Evolutionary conservation across 768 basidiomycete species (phyloP).

Genomic region (Auriscalpium vulgare): DNA sequence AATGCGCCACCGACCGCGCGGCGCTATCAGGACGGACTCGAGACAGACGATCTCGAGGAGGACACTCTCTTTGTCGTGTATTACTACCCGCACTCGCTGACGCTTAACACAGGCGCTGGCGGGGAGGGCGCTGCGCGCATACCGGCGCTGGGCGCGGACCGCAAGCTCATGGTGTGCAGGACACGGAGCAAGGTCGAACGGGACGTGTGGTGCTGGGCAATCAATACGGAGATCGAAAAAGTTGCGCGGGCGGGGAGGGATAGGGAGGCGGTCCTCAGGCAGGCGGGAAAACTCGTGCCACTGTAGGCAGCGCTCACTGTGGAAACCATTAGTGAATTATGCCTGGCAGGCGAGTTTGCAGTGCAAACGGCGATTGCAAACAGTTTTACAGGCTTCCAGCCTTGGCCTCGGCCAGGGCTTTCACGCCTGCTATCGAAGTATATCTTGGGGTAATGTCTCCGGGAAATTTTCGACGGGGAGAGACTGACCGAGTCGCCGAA

Average conservation of each 20-base stretch:
- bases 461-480: too few relatives aligned
- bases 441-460: too few relatives aligned
- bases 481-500: too few relatives aligned
- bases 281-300: slow-evolving; percentile 45
- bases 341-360: too few relatives aligned
- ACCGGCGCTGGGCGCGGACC: slow-evolving; percentile 48
- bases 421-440: too few relatives aligned
- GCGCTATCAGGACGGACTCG: slow-evolving; percentile 84
- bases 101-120: slow-evolving; percentile 3
- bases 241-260: slow-evolving; percentile 51
- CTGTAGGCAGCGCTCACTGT: background rate
- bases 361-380: too few relatives aligned
- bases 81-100: slow-evolving; percentile 38
- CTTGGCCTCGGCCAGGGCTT: too few relatives aligned
- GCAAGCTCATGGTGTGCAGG: slow-evolving; percentile 57
- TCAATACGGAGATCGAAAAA: slow-evolving; percentile 86
- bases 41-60: slow-evolving; percentile 80
- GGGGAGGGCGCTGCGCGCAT: slow-evolving; percentile 22
- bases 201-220: slow-evolving; percentile 92
- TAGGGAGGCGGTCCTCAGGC: slow-evolving; percentile 59
- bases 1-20: slow-evolving; percentile 47
- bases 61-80: slow-evolving; percentile 83
- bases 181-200: slow-evolving; percentile 81
- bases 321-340: too few relatives aligned
- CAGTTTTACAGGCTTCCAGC: too few relatives aligned